Percentiles rank a stretch among this genome's conserved stretches.
phyloP scores from a whole-genome alignment of 108 stramenopile species.

The Conticribra weissflogii region DNA sequence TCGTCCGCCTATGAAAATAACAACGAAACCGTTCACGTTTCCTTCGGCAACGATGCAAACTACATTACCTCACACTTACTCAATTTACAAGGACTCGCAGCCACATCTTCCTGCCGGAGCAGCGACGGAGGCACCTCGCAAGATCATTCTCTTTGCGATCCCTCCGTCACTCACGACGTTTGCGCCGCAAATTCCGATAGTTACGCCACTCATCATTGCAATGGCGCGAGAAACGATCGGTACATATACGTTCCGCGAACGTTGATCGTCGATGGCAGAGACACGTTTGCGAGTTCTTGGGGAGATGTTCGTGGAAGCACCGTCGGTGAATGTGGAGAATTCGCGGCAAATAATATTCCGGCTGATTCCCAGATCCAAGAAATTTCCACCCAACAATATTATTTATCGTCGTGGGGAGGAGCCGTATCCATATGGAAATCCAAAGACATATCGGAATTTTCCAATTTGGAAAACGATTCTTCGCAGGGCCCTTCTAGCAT shows the following conservation, averaged over 20 bases:
- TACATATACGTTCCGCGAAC: constrained; percentile 62
- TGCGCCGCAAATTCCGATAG: constrained; percentile 6
- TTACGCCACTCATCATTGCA: constrained; percentile 2
- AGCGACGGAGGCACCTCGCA: neutral
- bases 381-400: too few species aligned
- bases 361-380: neutral
- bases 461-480: neutral
- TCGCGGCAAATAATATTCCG: constrained; percentile 5
- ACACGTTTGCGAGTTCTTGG: constrained; percentile 25
- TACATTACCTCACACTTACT: constrained; percentile 69
- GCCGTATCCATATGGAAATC: constrained; percentile 7
- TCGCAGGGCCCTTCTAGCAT: neutral
- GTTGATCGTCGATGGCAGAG: constrained; percentile 67
- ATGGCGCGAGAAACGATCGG: neutral
- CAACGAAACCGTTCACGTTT: constrained; percentile 68
- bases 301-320: neutral
- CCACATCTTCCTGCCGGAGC: constrained; percentile 37
- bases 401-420: constrained; percentile 8
- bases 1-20: neutral
- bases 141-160: constrained; percentile 59
- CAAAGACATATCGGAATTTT: neutral
- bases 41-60: constrained; percentile 67
- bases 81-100: constrained; percentile 77
- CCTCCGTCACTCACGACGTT: constrained; percentile 55
- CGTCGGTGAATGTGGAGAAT: neutral